phyloP scores from a whole-genome alignment of 306 rosid genomes.

The Cicer judaicum region DNA sequence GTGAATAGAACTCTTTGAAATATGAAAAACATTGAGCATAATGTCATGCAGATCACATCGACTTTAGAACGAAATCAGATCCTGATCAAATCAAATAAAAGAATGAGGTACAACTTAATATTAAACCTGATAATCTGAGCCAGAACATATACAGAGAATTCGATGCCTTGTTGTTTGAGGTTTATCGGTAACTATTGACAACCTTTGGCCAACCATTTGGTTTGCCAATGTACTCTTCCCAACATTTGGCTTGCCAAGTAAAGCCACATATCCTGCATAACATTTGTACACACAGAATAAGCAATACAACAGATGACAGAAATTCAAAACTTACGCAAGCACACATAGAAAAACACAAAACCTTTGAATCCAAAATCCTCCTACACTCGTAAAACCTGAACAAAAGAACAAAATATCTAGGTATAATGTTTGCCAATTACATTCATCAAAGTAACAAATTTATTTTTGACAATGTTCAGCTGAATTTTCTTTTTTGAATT shows the following conservation, averaged over 20 bases:
- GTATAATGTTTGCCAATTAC: neutral
- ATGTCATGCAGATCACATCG: constrained; percentile 4
- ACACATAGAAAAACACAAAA: neutral
- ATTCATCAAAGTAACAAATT: neutral
- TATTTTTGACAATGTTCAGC: neutral
- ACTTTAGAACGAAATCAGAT: neutral
- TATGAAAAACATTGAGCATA: constrained; percentile 2
- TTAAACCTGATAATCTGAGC: constrained; percentile 88
- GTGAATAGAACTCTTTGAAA: constrained; percentile 3
- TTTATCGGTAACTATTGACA: constrained; percentile 93
- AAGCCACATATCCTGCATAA: constrained; percentile 86
- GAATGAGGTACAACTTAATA: constrained; percentile 33
- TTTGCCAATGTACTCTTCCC: constrained; percentile 95
- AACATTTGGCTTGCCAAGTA: constrained; percentile 94
- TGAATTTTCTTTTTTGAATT: neutral
- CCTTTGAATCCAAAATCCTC: neutral
- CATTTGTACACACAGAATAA: constrained; percentile 38
- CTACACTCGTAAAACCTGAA: neutral
- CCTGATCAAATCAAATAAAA: constrained; percentile 34
- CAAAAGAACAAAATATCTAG: neutral
- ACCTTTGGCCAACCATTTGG: constrained; percentile 93
- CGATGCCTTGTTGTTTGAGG: constrained; percentile 98
- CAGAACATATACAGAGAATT: constrained; percentile 92
- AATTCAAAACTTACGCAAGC: neutral
- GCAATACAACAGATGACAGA: constrained; percentile 5